These are phyloP conservation scores for Hypoxylon sp. DNA, from an alignment of 2,329 filamentous ascomycete genomes.

Conservation along the genomic window DNA sequence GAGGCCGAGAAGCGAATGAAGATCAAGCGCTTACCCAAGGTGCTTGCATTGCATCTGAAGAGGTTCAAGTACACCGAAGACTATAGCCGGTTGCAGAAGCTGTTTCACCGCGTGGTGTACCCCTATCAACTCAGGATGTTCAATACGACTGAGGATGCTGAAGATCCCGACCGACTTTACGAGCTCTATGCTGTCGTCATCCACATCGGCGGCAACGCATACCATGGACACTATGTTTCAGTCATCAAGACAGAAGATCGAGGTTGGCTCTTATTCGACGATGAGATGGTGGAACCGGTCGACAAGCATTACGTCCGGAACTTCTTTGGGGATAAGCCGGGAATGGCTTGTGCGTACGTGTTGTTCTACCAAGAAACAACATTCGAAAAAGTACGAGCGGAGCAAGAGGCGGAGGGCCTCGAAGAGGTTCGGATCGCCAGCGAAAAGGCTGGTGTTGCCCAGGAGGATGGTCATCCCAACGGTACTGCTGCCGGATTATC, in stretches of 20 bases:
- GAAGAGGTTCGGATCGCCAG: slow-evolving; percentile 67
- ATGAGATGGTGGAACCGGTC: slow-evolving; percentile 98
- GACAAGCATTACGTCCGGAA: slow-evolving; percentile 96
- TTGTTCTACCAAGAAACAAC: slow-evolving; percentile 96
- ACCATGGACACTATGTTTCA: slow-evolving; percentile 96
- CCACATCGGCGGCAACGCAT: slow-evolving; percentile 95
- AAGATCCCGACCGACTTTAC: slow-evolving; percentile 91
- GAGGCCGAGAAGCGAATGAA: slow-evolving; percentile 99
- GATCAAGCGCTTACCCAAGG: slow-evolving; percentile 91
- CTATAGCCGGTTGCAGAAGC: slow-evolving; percentile 88
- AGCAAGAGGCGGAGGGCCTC: slow-evolving; percentile 82
- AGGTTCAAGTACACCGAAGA: slow-evolving; percentile 99
- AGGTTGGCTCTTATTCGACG: slow-evolving; percentile 95
- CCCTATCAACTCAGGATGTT: slow-evolving; percentile 96
- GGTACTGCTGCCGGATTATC: slow-evolving; percentile 55
- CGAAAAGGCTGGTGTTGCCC: slow-evolving; percentile 63
- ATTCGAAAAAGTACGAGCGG: slow-evolving; percentile 71
- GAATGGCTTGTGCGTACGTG: slow-evolving; percentile 93
- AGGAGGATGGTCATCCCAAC: slow-evolving; percentile 56
- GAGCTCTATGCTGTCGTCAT: slow-evolving; percentile 97
- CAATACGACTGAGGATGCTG: slow-evolving; percentile 95
- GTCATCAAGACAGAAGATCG: slow-evolving; percentile 97
- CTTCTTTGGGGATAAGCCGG: slow-evolving; percentile 94
- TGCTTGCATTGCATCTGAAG: slow-evolving; percentile 92
- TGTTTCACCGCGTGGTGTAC: slow-evolving; percentile 96